These are phyloP conservation scores for Passalora sequoiae DNA, from an alignment of 2,329 filamentous ascomycete species.

Conservation along the genomic window DNA sequence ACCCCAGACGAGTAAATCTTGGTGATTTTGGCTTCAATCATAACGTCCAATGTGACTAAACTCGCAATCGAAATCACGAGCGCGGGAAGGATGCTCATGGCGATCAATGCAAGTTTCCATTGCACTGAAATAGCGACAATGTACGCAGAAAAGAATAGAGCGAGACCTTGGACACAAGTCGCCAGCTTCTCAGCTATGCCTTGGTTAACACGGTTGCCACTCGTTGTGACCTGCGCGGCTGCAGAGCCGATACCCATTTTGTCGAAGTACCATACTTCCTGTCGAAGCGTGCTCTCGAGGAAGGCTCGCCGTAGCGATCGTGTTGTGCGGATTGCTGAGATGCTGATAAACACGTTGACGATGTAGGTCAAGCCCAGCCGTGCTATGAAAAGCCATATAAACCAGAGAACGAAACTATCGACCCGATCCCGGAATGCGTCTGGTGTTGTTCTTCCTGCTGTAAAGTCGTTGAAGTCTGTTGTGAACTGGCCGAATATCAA, in stretches of 20 bases:
- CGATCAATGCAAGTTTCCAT: conserved; percentile 45
- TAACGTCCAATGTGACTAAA: conserved; percentile 34
- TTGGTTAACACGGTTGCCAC: conserved; percentile 36
- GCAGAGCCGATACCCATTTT: conserved; percentile 49
- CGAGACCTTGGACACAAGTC: conserved; percentile 31
- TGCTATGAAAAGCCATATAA: conserved; percentile 65
- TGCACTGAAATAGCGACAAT: conserved; percentile 39
- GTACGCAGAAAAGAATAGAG: conserved; percentile 39
- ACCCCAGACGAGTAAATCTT: conserved; percentile 42
- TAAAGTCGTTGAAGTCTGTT: conserved; percentile 43
- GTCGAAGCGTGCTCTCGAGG: conserved; percentile 57
- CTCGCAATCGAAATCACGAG: conserved; percentile 34
- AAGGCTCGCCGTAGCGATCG: conserved; percentile 55
- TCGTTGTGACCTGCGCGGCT: conserved; percentile 22
- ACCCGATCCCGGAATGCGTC: conserved; percentile 21
- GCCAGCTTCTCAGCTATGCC: conserved; percentile 40
- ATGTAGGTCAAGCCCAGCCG: conserved; percentile 61
- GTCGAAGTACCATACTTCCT: conserved; percentile 64
- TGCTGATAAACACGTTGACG: conserved; percentile 39
- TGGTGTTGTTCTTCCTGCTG: conserved; percentile 13
- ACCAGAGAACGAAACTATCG: conserved; percentile 52
- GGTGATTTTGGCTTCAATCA: conserved; percentile 34
- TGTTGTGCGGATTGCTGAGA: conserved; percentile 49
- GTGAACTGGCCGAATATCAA: conserved; percentile 51
- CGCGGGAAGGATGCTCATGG: conserved; percentile 45